Percentiles rank a stretch among this genome's conserved stretches.
Evolutionary conservation across 257 asterid species (phyloP).

Genomic region (Ballota nigra): DNA sequence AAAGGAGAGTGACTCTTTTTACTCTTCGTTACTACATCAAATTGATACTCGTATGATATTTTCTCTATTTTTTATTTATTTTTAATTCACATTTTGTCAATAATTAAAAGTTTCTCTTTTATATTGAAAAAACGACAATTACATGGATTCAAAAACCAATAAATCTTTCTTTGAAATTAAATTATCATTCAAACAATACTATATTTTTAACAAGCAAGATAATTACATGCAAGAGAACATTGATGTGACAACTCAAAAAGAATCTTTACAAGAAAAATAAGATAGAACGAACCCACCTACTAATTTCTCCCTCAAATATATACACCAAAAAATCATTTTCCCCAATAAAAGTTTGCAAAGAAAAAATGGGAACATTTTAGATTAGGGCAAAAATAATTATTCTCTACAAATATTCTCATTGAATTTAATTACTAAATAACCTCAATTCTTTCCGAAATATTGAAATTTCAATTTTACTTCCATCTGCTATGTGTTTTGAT

Average conservation of each 20-base stretch:
- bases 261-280: conserved; percentile 19
- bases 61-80: no score
- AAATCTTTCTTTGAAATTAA: no score
- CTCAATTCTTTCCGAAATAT: conserved; percentile 15
- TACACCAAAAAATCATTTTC: conserved; percentile 4
- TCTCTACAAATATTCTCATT: conserved; percentile 25
- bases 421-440: conserved; percentile 11
- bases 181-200: no score
- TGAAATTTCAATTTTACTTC: conserved; percentile 28
- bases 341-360: conserved; percentile 12
- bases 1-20: no score
- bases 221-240: conserved; percentile 7
- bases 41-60: no score
- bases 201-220: no score
- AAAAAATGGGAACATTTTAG: conserved; percentile 37
- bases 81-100: neutral
- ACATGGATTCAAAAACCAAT: no score
- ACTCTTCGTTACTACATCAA: no score
- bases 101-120: neutral
- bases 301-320: conserved; percentile 24
- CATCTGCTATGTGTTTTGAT: conserved; percentile 15
- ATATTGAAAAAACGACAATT: neutral
- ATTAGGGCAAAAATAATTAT: conserved; percentile 31
- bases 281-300: conserved; percentile 29
- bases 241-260: conserved; percentile 28